Evolutionary conservation across 495 filamentous ascomycete species (phyloP), one percentile per base, ranked within the genome.

Genomic region (Aspergillus baeticus): DNA sequence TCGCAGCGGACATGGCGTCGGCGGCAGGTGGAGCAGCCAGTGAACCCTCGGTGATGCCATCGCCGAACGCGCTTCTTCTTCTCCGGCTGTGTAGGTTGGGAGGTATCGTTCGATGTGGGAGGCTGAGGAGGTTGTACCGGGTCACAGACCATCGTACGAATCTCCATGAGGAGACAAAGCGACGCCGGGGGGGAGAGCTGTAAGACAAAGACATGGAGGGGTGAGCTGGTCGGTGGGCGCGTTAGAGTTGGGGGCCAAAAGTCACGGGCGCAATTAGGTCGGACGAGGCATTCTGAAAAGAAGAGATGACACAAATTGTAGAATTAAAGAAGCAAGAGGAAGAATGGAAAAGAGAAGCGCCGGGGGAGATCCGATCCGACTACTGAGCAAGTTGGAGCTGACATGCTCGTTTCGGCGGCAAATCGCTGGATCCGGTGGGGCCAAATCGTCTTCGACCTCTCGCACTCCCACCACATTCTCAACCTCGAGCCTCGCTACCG

Each of bases 1-100:
- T 79, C 75, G 47, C 76, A 71, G 61, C 73, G 60, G 60, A 82
- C 51, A 70, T 80, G 63, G 51, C 75, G 63, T 53, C 75, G 42
- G 48, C 73, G 55, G 66, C 71, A 66, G 44, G 73, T 78, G 18
- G 73, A 72, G 67, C 70, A 67, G 41, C 72, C 61, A 54, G 77
- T 63, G 64, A 75, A 75, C 22, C 75, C 66, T 21, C 76, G 61
- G 61, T 78, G 54, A 57, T 74, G 58, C 66, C 75, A 63, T 66
- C 75, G 61, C 55, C 76, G 53, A 69, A 77, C 53, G 74, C 80
- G 53, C 60, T 71, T 65, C 63, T 72, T 54, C 62, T 78, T 59
- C 63, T 72, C 58, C 48, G 60, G 57, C 37, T 48, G 29, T 35
- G 61, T 6, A 29, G 61, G n/a, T 10, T 54, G 31, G 6, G 62